Evolutionary conservation across 2,329 filamentous ascomycete species (phyloP).

Genomic region (Plenodomus lindquistii): DNA sequence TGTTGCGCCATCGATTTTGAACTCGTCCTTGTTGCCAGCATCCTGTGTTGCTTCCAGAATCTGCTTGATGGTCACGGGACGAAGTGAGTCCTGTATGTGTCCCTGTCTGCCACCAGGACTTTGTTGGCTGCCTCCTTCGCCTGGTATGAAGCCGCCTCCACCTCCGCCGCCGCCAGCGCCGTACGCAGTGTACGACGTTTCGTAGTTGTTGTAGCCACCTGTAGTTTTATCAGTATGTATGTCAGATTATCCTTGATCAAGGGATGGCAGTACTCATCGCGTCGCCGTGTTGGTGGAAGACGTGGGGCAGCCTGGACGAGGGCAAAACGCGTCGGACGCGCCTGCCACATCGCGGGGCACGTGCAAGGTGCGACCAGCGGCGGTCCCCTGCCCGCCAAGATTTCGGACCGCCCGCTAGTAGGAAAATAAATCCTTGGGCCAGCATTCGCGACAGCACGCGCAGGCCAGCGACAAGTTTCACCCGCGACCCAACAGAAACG

Average conservation of each 20-base stretch:
- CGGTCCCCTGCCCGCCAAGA: slow-evolving; percentile 28
- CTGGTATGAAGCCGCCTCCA: slow-evolving; percentile 65
- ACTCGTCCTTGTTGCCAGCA: slow-evolving; percentile 64
- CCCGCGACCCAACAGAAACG: slow-evolving; percentile 4
- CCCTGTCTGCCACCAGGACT: slow-evolving; percentile 48
- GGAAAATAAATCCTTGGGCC: neutral
- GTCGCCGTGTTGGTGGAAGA: slow-evolving; percentile 11
- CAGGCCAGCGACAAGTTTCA: slow-evolving; percentile 7
- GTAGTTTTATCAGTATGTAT: slow-evolving; percentile 7
- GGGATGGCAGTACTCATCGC: slow-evolving; percentile 22
- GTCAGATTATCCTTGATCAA: neutral
- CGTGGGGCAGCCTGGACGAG: slow-evolving; percentile 14
- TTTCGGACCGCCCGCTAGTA: slow-evolving; percentile 19
- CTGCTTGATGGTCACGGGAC: slow-evolving; percentile 95
- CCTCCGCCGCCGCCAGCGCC: slow-evolving; percentile 58
- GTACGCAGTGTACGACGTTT: slow-evolving; percentile 60
- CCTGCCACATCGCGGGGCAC: slow-evolving; percentile 24
- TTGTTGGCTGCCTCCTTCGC: slow-evolving; percentile 53
- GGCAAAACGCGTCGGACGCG: slow-evolving; percentile 38
- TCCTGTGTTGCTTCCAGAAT: slow-evolving; percentile 72
- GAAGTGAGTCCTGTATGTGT: slow-evolving; percentile 81
- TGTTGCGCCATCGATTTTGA: slow-evolving; percentile 78
- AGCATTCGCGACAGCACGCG: neutral
- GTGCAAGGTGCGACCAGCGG: slow-evolving; percentile 8
- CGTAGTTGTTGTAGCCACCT: slow-evolving; percentile 45